Evolutionary conservation across 129 eudicot genomes (phyloP), one percentile per base, ranked within the genome.

Genomic region (Flaveria trinervia): DNA sequence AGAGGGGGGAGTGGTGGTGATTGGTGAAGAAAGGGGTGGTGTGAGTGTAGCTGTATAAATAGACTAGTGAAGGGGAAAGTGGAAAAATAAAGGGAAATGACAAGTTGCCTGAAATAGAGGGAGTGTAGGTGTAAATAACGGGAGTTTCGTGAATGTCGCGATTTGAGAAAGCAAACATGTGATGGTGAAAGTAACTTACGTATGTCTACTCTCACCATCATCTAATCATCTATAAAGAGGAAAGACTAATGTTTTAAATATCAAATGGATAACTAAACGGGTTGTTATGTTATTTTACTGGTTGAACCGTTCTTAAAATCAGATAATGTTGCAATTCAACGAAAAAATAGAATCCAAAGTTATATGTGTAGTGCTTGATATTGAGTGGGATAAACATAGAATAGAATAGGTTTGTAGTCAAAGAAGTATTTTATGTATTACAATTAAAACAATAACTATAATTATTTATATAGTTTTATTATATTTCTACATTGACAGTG

Each of bases 151-250:
- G 69, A 80, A 80, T 74, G 75, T 80, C 75, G 80, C 66, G 65
- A 68, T 30, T 56, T 46, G 5, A 33, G 80, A 74, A 74, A 80
- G 80, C 80, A 80, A 59, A 80, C 80, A 80, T 67, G 84, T 80
- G 80, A 80, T 28, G 30, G 18, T 70, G 80, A 74, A 80, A 80
- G 80, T 14, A 46, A 74, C 71, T 80, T 62, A 56, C n/a, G 46
- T 26, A 41, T 71, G 77, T 71, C 70, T 71, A 11, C 30, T 10
- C 52, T 64, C 23, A 1, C 15, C 50, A 23, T 60, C 67, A 60
- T 22, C 13, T 44, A 44, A 43, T 30, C 7, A 65, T 16, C 2
- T 14, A 5, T 2, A 45, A 2, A 45, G 2, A 9, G 1, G 1
- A 1, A 45, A 45, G 11, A 45, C 14, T 45, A 45, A 45, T 45